A percentile compares a stretch with the other conserved stretches of the same genome.
Conservation (phyloP, 78 protist genomes). For the Planoprotostelium fungivorum region DNA sequence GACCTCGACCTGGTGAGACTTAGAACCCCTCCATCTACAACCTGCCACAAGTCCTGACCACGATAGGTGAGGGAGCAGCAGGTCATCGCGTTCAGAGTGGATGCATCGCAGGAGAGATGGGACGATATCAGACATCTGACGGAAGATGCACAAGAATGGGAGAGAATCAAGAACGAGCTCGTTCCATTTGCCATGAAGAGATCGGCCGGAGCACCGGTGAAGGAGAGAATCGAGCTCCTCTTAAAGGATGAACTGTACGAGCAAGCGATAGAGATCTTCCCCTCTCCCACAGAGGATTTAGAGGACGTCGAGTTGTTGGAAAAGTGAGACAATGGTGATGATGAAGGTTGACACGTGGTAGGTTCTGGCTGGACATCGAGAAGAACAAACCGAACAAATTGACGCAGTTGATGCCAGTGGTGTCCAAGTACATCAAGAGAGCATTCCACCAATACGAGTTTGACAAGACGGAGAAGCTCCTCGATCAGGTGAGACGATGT, state of each 20-base stretch:
- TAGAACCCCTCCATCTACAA: too few relatives aligned
- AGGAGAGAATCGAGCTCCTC: constrained; percentile 41
- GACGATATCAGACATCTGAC: constrained; percentile 43
- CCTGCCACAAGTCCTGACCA: background rate
- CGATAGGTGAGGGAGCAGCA: constrained; percentile 23
- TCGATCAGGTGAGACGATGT: constrained; percentile 3
- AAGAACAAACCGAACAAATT: background rate
- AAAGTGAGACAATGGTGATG: background rate
- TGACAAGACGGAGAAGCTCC: background rate
- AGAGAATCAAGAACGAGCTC: constrained; percentile 33
- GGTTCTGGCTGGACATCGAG: background rate
- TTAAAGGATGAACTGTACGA: constrained; percentile 42
- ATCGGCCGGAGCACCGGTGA: constrained; percentile 18
- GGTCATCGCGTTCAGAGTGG: constrained; percentile 41
- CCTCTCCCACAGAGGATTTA: constrained; percentile 6
- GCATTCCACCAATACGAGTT: constrained; percentile 1
- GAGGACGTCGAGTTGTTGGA: constrained; percentile 9
- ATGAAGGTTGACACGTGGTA: too few relatives aligned
- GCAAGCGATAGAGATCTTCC: constrained; percentile 58
- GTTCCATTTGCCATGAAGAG: constrained; percentile 42
- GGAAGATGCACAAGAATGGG: constrained; percentile 47
- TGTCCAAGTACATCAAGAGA: constrained; percentile 25
- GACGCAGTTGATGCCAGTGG: constrained; percentile 5
- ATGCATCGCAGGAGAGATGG: constrained; percentile 41
- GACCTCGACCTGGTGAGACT: background rate